phyloP scores from a whole-genome alignment of 2,329 filamentous ascomycete genomes.

The Cryphonectria naterciae region DNA sequence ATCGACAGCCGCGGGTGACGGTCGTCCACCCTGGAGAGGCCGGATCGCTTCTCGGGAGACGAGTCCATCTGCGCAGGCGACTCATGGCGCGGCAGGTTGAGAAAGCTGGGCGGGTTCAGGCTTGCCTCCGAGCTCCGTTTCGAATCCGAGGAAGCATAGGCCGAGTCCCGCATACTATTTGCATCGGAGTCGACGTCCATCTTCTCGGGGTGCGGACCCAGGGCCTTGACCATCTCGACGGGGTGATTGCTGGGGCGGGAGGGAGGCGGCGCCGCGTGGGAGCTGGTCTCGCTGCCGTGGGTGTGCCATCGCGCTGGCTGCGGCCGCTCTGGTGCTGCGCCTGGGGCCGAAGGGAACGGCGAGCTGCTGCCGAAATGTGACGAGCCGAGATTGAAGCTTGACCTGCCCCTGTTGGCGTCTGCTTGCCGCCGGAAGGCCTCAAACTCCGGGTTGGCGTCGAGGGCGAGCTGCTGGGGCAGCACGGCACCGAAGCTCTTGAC shows the following conservation, averaged over 20 bases:
- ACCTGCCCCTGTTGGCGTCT: conserved; percentile 62
- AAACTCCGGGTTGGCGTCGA: conserved; percentile 80
- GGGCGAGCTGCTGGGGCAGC: conserved; percentile 69
- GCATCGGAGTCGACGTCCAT: conserved; percentile 53
- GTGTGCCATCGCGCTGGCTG: conserved; percentile 53
- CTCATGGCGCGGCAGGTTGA: conserved; percentile 48
- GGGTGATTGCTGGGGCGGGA: conserved; percentile 3
- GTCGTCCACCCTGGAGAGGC: conserved; percentile 50
- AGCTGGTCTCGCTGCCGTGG: conserved; percentile 45
- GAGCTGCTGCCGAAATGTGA: conserved; percentile 46
- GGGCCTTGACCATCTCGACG: conserved; percentile 27
- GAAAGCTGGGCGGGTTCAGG: conserved; percentile 45
- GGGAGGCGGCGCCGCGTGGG: conserved; percentile 16
- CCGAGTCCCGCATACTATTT: conserved; percentile 54
- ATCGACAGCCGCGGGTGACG: conserved; percentile 60
- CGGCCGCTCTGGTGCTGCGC: conserved; percentile 43
- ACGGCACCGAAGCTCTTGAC: conserved; percentile 71
- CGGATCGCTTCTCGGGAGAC: conserved; percentile 40
- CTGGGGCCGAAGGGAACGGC: conserved; percentile 33
- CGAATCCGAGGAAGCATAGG: conserved; percentile 58
- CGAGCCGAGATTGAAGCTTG: conserved; percentile 51
- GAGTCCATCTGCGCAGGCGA: conserved; percentile 51
- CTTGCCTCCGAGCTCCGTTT: conserved; percentile 58
- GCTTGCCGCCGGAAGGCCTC: conserved; percentile 76
- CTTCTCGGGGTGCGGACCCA: conserved; percentile 32